Evolutionary conservation across 371 early-diverging fungal genomes (phyloP).

Genomic region (Mucor sp.): DNA sequence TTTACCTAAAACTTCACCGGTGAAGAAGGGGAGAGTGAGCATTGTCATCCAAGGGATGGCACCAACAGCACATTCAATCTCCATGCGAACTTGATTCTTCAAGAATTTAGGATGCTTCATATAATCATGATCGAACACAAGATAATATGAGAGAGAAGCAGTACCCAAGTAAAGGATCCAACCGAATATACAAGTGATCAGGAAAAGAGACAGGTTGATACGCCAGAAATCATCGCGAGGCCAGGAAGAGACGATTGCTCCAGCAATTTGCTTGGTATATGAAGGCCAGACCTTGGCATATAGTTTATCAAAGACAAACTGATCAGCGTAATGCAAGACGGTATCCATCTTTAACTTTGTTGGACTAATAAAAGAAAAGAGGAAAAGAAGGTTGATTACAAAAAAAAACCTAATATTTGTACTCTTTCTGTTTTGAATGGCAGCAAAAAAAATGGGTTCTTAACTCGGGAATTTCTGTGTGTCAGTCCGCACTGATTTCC

Average conservation of each 20-base stretch:
- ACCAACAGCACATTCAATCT: slow-evolving; percentile 77
- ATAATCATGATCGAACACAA: slow-evolving; percentile 86
- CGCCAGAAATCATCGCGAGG: slow-evolving; percentile 69
- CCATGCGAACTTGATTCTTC: slow-evolving; percentile 84
- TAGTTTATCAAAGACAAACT: slow-evolving; percentile 55
- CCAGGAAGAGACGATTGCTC: slow-evolving; percentile 32
- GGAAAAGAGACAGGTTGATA: slow-evolving; percentile 69
- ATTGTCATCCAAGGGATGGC: slow-evolving; percentile 83
- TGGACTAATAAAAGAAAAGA: slow-evolving; percentile 1
- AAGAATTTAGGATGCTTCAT: slow-evolving; percentile 93
- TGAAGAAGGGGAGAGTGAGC: slow-evolving; percentile 89
- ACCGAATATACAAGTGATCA: slow-evolving; percentile 73
- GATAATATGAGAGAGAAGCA: slow-evolving; percentile 74
- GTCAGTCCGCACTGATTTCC: slow-evolving; percentile 19
- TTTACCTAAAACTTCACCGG: slow-evolving; percentile 87
- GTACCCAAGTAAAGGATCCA: slow-evolving; percentile 79
- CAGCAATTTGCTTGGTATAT: slow-evolving; percentile 33
- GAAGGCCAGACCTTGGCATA: slow-evolving; percentile 45
- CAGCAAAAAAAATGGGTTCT: slow-evolving; percentile 9
- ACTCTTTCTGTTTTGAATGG: slow-evolving; percentile 7
- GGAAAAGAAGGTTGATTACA: neutral
- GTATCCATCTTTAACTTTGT: slow-evolving; percentile 65
- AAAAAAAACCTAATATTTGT: slow-evolving; percentile 7
- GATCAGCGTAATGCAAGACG: slow-evolving; percentile 67
- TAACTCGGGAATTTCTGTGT: slow-evolving; percentile 22